phyloP scores from a whole-genome alignment of 805 yeast genomes.

The Hanseniaspora mollemarum region DNA sequence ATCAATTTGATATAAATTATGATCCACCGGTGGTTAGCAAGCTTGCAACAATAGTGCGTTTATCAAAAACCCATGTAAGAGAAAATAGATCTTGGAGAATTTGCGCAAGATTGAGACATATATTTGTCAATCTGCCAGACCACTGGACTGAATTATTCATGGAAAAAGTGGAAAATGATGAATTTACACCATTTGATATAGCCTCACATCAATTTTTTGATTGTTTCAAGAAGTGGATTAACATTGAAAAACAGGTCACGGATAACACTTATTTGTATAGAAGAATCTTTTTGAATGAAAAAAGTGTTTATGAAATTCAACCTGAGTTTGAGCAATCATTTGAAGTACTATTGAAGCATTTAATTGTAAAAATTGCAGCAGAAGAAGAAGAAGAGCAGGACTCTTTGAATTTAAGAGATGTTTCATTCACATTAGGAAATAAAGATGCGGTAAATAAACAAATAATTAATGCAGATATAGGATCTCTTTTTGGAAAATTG shows the following conservation, averaged over 20 bases:
- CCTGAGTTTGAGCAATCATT: background rate
- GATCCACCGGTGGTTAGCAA: constrained; percentile 86
- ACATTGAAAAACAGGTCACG: constrained; percentile 73
- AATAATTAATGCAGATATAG: background rate
- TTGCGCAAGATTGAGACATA: constrained; percentile 65
- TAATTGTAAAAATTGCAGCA: constrained; percentile 13
- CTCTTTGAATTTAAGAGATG: constrained; percentile 3
- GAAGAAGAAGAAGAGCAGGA: constrained; percentile 15
- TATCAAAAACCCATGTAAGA: constrained; percentile 62
- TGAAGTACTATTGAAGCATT: constrained; percentile 1
- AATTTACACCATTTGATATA: constrained; percentile 38
- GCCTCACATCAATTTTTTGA: constrained; percentile 47
- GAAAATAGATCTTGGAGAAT: constrained; percentile 81
- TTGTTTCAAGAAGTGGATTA: constrained; percentile 70
- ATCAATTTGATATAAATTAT: constrained; percentile 45
- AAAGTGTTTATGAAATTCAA: background rate
- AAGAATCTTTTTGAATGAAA: constrained; percentile 35
- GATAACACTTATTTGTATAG: constrained; percentile 46
- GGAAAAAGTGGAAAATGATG: constrained; percentile 23
- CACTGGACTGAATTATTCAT: constrained; percentile 37
- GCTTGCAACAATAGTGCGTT: constrained; percentile 70
- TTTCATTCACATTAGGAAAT: background rate
- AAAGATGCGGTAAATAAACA: background rate
- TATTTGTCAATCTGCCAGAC: constrained; percentile 46
- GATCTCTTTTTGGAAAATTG: background rate